Evolutionary conservation across 495 filamentous ascomycete genomes (phyloP).

Genomic region (Trichocladium antarcticum): DNA sequence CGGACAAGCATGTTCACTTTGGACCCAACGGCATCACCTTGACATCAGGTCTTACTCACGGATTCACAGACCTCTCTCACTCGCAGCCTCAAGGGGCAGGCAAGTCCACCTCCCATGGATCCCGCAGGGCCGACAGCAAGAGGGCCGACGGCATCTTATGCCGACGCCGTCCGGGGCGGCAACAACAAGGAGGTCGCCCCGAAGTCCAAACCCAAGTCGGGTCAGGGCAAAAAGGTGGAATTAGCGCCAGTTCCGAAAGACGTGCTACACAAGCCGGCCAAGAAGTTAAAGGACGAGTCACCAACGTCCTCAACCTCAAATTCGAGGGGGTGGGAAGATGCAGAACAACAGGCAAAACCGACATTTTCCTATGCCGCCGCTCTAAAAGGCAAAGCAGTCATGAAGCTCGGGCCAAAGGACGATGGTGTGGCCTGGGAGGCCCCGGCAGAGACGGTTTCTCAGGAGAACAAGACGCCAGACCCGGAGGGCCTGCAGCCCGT

Average conservation of each 20-base stretch:
- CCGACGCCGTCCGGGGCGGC: conserved; percentile 9
- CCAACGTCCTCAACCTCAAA: background rate
- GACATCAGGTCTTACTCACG: too few relatives aligned
- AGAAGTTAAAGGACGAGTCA: background rate
- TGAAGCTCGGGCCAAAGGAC: background rate
- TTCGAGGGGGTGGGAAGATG: background rate
- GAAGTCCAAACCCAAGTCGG: background rate
- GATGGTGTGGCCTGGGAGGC: background rate
- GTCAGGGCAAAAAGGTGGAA: background rate
- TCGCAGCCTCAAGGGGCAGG: background rate
- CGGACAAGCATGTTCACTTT: too few relatives aligned
- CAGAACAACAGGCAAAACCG: background rate
- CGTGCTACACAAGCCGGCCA: background rate
- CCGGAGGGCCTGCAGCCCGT: too few relatives aligned
- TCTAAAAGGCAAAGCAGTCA: background rate
- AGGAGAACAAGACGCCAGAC: background rate
- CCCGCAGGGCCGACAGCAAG: background rate
- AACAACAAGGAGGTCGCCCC: conserved; percentile 3
- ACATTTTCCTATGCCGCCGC: conserved; percentile 10
- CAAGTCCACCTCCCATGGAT: background rate
- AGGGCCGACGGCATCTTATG: conserved; percentile 6
- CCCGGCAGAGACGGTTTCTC: too few relatives aligned
- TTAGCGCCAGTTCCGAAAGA: background rate
- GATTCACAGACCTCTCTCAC: background rate
- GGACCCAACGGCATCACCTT: background rate